Evolutionary conservation across 306 rosid genomes (phyloP), one percentile per base, ranked within the genome.

Genomic region (Ziziphus jujuba): DNA sequence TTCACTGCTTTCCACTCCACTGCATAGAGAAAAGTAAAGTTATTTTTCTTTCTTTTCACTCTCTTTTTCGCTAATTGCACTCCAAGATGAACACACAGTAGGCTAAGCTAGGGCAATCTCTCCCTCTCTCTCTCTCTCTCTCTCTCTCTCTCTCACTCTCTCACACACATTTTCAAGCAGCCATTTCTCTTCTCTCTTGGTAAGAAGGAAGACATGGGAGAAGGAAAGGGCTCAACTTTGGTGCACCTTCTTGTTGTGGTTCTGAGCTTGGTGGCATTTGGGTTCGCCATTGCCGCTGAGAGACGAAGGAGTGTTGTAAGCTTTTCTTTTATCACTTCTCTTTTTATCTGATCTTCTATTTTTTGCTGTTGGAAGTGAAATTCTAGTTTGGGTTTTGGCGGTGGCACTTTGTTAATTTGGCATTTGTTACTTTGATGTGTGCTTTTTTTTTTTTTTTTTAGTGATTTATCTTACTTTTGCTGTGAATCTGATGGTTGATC

Each of bases 221-320:
- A 90, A 82, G 98, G 96, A 68, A 88, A 77, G 77, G 96, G 99
- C 28, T 90, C 96, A 50, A 78, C 85, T 70, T 84, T 93, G 47
- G 99, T 93, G 24, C 89, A 88, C 75, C 78, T 90, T 79, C 64
- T 93, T 56, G 87, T 85, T 9, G 77, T 93, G 17, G 82, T 76
- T 67, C 76, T 90, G 28, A 20, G 99, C 79, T 80, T 93, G 49
- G 89, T 87, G 34, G 99, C 99, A 61, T 93, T 93, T 75, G 99
- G 99, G 6, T 93, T 93, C 65, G 84, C 99, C 91, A 79, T 93
- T 84, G 99, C 97, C 23, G 97, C 99, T 19, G 97, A 90, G 87
- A 83, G 97, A 76, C 80, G 89, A 69, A 73, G 96, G 74, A 90
- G 97, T 69, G 87, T 82, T 16, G 99, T 93, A 77, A 75, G 85